These are phyloP conservation scores for Hypoxylon lienhwacheense DNA, from an alignment of 495 filamentous ascomycete genomes.

Conservation along the genomic window DNA sequence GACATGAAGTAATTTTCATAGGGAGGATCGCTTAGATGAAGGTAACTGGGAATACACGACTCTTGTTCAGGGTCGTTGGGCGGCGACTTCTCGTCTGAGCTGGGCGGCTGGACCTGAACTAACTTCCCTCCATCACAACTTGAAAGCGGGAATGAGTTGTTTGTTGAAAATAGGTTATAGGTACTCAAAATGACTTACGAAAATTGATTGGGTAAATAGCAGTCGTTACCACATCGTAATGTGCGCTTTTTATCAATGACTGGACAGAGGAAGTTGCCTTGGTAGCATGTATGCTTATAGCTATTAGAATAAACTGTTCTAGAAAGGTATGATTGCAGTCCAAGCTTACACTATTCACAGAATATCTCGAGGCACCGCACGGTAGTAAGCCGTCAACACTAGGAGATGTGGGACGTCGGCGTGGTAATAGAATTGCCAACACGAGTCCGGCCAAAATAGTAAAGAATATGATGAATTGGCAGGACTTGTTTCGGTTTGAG, in stretches of 20 bases:
- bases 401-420: neutral
- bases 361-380: conserved; percentile 46
- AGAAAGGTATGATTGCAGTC: neutral
- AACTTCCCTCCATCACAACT: conserved; percentile 34
- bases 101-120: conserved; percentile 23
- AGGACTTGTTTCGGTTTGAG: conserved; percentile 11
- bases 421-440: conserved; percentile 20
- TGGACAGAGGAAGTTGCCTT: conserved; percentile 46
- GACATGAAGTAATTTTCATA: conserved; percentile 67
- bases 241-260: conserved; percentile 41
- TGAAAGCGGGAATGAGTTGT: conserved; percentile 15
- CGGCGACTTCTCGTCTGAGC: conserved; percentile 1
- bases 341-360: conserved; percentile 38
- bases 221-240: conserved; percentile 44
- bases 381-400: conserved; percentile 26
- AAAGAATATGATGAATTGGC: conserved; percentile 17
- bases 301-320: neutral
- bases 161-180: neutral
- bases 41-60: conserved; percentile 23
- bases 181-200: conserved; percentile 28
- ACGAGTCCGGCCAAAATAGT: conserved; percentile 20
- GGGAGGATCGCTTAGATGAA: conserved; percentile 46
- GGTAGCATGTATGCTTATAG: conserved; percentile 49
- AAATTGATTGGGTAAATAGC: conserved; percentile 44
- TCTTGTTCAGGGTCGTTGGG: conserved; percentile 1